Conservation (phyloP, 1,139 yeast species). For the Magnusiomyces clavatus region DNA sequence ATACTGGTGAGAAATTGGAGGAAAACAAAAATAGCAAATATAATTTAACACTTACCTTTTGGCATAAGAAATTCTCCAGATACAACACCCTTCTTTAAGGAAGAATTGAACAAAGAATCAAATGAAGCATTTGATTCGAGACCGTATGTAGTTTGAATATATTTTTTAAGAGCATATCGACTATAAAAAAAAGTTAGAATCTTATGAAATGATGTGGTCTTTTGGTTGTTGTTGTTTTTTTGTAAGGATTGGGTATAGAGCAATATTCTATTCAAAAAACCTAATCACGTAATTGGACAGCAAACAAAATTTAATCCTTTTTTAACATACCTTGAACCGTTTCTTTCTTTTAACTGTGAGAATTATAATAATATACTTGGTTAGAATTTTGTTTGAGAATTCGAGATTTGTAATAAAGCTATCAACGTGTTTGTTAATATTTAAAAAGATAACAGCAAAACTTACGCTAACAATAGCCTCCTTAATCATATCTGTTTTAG, state of each 20-base stretch:
- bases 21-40: background rate
- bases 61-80: conserved; percentile 76
- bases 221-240: background rate
- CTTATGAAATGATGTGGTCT: conserved; percentile 8
- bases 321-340: conserved; percentile 56
- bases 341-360: conserved; percentile 58
- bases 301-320: conserved; percentile 17
- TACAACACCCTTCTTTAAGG: conserved; percentile 75
- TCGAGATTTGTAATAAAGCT: background rate
- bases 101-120: conserved; percentile 68
- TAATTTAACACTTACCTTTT: conserved; percentile 48
- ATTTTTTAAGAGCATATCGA: conserved; percentile 72
- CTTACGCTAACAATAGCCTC: conserved; percentile 51
- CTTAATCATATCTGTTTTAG: conserved; percentile 62
- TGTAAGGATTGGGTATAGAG: background rate
- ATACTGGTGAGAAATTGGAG: background rate
- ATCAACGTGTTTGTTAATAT: background rate
- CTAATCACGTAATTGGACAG: background rate
- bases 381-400: background rate
- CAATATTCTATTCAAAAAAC: background rate
- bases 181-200: conserved; percentile 25
- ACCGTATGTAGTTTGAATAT: conserved; percentile 54
- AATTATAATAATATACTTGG: conserved; percentile 1
- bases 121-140: conserved; percentile 51
- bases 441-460: conserved; percentile 3